Percentiles rank a stretch among this genome's conserved stretches.
These are phyloP conservation scores for Eudorina sp. DNA, from an alignment of 139 green algal genomes.

Conservation along the genomic window DNA sequence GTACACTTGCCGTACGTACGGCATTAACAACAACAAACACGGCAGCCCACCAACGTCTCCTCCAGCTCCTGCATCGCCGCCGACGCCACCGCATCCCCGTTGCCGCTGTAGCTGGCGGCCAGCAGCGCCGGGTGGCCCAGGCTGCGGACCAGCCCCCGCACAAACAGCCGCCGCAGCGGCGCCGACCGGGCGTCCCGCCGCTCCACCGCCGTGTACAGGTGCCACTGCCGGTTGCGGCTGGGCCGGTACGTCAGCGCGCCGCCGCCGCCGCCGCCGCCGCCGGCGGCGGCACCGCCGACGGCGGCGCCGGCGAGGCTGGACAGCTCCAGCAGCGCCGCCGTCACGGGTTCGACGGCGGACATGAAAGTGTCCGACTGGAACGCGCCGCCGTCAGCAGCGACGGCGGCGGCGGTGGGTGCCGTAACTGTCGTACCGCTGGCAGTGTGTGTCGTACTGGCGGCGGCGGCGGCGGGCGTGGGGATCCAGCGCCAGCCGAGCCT, in stretches of 20 bases:
- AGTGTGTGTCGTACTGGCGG: not conserved
- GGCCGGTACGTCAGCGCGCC: conserved; percentile 68
- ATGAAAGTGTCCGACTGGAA: conserved; percentile 42
- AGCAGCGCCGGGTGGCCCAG: conserved; percentile 77
- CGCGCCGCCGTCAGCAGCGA: not conserved
- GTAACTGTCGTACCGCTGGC: not conserved
- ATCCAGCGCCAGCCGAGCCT: conserved; percentile 36
- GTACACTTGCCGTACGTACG: too few species aligned
- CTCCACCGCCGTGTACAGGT: conserved; percentile 87
- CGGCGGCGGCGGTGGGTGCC: not conserved
- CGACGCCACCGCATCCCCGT: conserved; percentile 70
- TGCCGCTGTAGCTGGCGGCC: conserved; percentile 79
- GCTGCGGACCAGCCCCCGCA: conserved; percentile 84
- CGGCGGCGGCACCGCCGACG: not conserved
- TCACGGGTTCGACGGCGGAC: conserved; percentile 71
- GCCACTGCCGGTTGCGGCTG: conserved; percentile 93
- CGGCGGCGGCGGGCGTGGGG: not conserved
- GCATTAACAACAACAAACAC: too few species aligned
- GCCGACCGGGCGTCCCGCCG: conserved; percentile 59
- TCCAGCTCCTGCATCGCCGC: conserved; percentile 87
- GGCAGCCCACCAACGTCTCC: conserved; percentile 71
- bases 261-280: not conserved
- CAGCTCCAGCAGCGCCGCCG: conserved; percentile 87
- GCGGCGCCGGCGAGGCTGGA: conserved; percentile 65
- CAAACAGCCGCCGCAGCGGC: conserved; percentile 85